Base-by-base conservation (phyloP, 2,329 filamentous ascomycete species). In the Aspergillus sp. region DNA sequence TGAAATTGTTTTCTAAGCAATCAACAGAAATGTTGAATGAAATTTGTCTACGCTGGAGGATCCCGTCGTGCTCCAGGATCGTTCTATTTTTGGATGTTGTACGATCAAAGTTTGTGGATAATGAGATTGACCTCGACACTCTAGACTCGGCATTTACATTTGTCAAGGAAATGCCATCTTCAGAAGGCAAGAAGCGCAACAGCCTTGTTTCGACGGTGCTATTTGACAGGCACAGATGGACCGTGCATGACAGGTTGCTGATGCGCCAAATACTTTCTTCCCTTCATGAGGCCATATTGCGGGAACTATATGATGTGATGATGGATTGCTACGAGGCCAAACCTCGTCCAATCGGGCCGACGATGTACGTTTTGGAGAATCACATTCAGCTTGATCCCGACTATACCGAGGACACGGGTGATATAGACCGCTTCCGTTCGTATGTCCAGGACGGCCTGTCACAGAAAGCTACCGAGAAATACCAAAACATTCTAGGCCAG, bases 291-390 rank as follows among this genome's bases (percentile, higher is more conserved):
- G 85, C 88, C 9, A 78, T 98, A 24, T 80, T 97, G 47, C 86
- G 93, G 53, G 93, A 98, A 68, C 82, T 99, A 17, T 97, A 91
- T 73, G 88, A 93, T 62, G 81, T 89, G n/a, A 84, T 97, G 73
- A 88, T 93, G 78, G 87, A 89, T 64, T 93, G 91, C 65, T 99
- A 93, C 74, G 92, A 96, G 61, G 77, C 83, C n/a, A 97, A 96
- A 68, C 87, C 91, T 11, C 91, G 91, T 5, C 86, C 88, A 39
- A 86, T 96, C 20, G 91, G 88, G 5, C 86, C 87, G 13, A 84
- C 96, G 30, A 87, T 98, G 82, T 88, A 87, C 64, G 79, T 97
- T 34, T 78, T 99, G 38, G 87, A 93, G 58, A 87, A 86, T 53
- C 92, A 98, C 71, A 87, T 99, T 57, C 88, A 90, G 66, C 80